These are phyloP conservation scores for Microbotryum violaceum DNA, from an alignment of 1,284 basidiomycete species.

Conservation along the genomic window DNA sequence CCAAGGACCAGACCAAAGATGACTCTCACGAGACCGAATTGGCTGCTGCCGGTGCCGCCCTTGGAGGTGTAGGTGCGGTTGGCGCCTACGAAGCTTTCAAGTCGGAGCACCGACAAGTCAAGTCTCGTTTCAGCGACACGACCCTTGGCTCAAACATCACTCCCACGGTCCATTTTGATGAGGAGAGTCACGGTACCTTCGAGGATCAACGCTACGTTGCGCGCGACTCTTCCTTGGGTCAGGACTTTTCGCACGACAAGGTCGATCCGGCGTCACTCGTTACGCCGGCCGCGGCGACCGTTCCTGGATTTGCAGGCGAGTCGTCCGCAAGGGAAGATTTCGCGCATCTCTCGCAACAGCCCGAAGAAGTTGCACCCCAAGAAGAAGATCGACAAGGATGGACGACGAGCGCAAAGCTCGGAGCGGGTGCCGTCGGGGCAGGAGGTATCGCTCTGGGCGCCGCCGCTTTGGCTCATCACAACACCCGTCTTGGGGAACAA, in stretches of 20 bases:
- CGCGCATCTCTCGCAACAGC: constrained; percentile 19
- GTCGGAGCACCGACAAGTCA: background rate
- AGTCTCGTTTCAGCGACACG: background rate
- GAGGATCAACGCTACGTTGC: constrained; percentile 20
- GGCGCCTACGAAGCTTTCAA: constrained; percentile 8
- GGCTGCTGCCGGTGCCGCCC: constrained; percentile 9
- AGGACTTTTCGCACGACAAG: background rate
- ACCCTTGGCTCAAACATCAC: background rate
- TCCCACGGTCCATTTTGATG: too few species aligned
- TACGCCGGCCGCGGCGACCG: constrained; percentile 6
- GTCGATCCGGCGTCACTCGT: constrained; percentile 13
- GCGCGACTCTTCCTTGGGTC: background rate
- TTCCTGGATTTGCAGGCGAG: constrained; percentile 12
- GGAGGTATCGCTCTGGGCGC: too few species aligned
- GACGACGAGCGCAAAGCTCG: too few species aligned
- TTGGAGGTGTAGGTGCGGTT: constrained; percentile 6
- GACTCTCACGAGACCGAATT: constrained; percentile 3
- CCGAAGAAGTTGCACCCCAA: background rate
- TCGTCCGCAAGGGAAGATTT: constrained; percentile 18
- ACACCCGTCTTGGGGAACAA: too few species aligned
- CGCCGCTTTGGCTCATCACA: too few species aligned
- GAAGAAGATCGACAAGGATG: too few species aligned
- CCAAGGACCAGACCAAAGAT: background rate
- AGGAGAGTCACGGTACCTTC: background rate
- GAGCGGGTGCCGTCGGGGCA: too few species aligned